These are phyloP conservation scores for Rhynchospora breviuscula DNA, from an alignment of 176 grass and related monocot genomes.

Conservation along the genomic window DNA sequence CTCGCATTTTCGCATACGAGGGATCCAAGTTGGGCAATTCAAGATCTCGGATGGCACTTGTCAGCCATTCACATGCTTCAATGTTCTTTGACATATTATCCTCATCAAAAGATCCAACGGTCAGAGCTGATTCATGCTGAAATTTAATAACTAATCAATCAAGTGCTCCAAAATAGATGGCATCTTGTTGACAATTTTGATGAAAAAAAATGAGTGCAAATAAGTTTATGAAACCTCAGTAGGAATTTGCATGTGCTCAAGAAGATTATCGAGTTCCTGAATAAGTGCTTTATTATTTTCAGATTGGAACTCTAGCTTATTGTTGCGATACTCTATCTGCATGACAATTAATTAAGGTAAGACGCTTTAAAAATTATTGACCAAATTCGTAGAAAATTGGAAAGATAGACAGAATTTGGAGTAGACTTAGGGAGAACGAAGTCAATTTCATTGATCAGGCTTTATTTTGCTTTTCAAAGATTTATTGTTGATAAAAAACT, in stretches of 20 bases:
- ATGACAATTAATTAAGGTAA: slow-evolving; percentile 22
- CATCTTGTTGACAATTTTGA: background rate
- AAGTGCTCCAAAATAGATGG: background rate
- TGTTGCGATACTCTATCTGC: slow-evolving; percentile 96
- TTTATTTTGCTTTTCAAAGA: background rate
- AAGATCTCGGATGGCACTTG: slow-evolving; percentile 67
- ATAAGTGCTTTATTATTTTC: slow-evolving; percentile 82
- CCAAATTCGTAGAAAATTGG: background rate
- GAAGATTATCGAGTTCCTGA: slow-evolving; percentile 77
- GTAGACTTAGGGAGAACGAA: background rate
- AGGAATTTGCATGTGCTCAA: slow-evolving; percentile 68
- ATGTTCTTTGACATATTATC: slow-evolving; percentile 78
- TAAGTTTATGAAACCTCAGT: slow-evolving; percentile 38
- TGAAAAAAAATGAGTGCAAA: background rate
- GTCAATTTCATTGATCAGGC: background rate
- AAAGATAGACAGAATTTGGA: background rate
- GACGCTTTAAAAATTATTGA: background rate
- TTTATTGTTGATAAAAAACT: background rate
- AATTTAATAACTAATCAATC: slow-evolving; percentile 24
- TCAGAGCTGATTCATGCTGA: slow-evolving; percentile 68
- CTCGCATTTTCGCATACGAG: slow-evolving; percentile 73
- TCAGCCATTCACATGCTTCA: slow-evolving; percentile 98
- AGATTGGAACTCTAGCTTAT: slow-evolving; percentile 81
- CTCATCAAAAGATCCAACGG: slow-evolving; percentile 86
- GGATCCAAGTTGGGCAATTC: slow-evolving; percentile 76